These are phyloP conservation scores for Microbotryum violaceum DNA, from an alignment of 1,284 basidiomycete genomes.

Conservation along the genomic window DNA sequence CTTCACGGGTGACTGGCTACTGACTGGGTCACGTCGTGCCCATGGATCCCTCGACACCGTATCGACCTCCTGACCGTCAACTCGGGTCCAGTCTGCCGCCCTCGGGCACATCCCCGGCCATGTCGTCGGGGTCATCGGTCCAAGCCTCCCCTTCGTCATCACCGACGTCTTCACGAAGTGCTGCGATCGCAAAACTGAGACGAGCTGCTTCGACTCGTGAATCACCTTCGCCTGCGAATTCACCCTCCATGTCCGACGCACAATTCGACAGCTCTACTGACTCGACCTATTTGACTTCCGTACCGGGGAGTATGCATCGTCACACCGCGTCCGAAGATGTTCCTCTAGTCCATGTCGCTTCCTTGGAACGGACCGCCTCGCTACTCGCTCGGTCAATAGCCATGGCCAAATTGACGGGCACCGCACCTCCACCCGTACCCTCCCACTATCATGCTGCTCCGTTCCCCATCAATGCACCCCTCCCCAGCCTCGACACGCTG, in stretches of 20 bases:
- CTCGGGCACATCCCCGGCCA: no score
- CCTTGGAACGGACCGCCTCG: slow-evolving; percentile 31
- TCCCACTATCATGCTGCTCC: slow-evolving; percentile 11
- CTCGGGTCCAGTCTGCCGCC: no score
- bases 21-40: no score
- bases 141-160: no score
- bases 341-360: slow-evolving; percentile 3
- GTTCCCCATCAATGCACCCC: slow-evolving; percentile 10
- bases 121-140: no score
- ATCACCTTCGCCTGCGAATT: not conserved
- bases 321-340: slow-evolving; percentile 7
- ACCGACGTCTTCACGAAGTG: not conserved
- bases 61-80: no score
- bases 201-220: slow-evolving; percentile 22
- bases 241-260: not conserved
- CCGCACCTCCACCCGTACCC: slow-evolving; percentile 15
- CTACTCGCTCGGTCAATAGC: slow-evolving; percentile 32
- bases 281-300: not conserved
- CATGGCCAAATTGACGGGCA: slow-evolving; percentile 34
- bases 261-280: not conserved
- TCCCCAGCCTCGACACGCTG: slow-evolving; percentile 28
- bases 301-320: slow-evolving; percentile 2
- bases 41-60: no score
- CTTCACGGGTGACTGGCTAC: no score
- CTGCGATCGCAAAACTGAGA: slow-evolving; percentile 15